Conservation (phyloP, 345 rosid species). For the Brassica napus region DNA sequence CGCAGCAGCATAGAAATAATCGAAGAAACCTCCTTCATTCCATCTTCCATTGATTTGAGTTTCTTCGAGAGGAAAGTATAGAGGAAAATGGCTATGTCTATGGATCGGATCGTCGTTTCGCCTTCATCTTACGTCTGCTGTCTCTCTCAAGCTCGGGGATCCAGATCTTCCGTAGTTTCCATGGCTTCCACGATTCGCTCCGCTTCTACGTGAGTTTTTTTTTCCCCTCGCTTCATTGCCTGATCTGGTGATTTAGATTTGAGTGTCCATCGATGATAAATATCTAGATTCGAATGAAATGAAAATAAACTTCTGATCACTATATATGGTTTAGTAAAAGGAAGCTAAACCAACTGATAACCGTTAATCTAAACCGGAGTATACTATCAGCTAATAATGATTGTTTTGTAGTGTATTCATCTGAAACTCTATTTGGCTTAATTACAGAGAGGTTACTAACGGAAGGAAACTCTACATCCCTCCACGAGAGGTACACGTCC, state of each 20-base stretch:
- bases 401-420: not conserved
- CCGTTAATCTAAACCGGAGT: too few species aligned
- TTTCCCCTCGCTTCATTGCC: not conserved
- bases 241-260: conserved; percentile 10
- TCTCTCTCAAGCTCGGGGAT: conserved; percentile 29
- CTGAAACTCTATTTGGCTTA: not conserved
- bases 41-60: not conserved
- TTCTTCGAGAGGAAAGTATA: too few species aligned
- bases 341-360: too few species aligned
- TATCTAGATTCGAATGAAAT: not conserved
- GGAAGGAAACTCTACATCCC: conserved; percentile 57
- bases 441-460: conserved; percentile 56
- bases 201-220: conserved; percentile 42
- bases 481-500: conserved; percentile 66
- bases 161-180: conserved; percentile 47
- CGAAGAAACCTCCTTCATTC: not conserved
- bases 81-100: conserved; percentile 47
- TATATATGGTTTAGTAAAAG: too few species aligned
- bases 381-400: too few species aligned
- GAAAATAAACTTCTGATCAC: too few species aligned
- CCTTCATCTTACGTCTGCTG: conserved; percentile 36
- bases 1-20: conserved; percentile 31
- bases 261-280: conserved; percentile 8
- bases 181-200: conserved; percentile 54
- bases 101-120: conserved; percentile 41